phyloP scores from a whole-genome alignment of 1,139 yeast genomes.

The Chernovozyma aurita region DNA sequence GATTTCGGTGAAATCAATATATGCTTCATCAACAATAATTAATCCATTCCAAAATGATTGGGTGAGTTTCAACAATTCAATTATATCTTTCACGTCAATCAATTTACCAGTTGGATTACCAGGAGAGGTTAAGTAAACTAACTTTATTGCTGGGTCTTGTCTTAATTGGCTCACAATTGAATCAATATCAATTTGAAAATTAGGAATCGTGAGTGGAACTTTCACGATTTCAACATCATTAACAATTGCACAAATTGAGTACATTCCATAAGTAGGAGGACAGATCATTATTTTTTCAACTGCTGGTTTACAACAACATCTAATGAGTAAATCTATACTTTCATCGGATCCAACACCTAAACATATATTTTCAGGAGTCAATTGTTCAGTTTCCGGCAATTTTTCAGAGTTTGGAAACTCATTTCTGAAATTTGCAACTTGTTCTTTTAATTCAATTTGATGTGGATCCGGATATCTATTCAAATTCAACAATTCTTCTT shows the following conservation, averaged over 20 bases:
- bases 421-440: conserved; percentile 70
- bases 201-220: conserved; percentile 57
- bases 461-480: conserved; percentile 98
- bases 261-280: conserved; percentile 99
- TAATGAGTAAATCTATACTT: conserved; percentile 80
- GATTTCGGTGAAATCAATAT: conserved; percentile 70
- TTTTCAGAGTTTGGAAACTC: conserved; percentile 28
- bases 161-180: conserved; percentile 50
- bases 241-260: conserved; percentile 81
- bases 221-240: conserved; percentile 77
- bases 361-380: conserved; percentile 70
- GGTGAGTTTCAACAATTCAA: conserved; percentile 25
- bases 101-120: conserved; percentile 91
- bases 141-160: conserved; percentile 58
- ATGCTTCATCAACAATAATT: conserved; percentile 91
- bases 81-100: conserved; percentile 45
- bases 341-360: conserved; percentile 98
- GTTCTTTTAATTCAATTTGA: conserved; percentile 72
- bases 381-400: conserved; percentile 15
- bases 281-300: conserved; percentile 76
- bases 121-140: conserved; percentile 91
- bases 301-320: conserved; percentile 83
- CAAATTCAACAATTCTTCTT: conserved; percentile 44
- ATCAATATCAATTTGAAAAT: conserved; percentile 63
- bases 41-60: conserved; percentile 59